A percentile compares a stretch with the other conserved stretches of the same genome.
Evolutionary conservation across 2,329 filamentous ascomycete genomes (phyloP).

Genomic region (Aspergillus luchuensis): DNA sequence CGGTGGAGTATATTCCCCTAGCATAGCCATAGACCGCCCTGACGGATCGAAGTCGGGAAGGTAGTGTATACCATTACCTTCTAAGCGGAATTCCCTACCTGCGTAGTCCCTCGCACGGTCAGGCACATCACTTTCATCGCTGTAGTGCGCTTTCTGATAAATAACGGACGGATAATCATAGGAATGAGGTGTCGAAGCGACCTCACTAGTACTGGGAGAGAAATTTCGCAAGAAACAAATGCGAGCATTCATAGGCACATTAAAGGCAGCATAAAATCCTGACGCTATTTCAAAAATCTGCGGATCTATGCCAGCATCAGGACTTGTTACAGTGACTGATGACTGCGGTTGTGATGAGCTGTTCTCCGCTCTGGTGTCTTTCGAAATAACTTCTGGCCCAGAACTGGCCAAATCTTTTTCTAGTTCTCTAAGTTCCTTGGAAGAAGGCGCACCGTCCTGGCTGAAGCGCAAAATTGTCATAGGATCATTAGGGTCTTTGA

Average conservation of each 20-base stretch:
- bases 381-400: conserved; percentile 9
- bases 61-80: conserved; percentile 74
- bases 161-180: conserved; percentile 66
- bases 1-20: conserved; percentile 55
- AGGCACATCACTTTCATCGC: conserved; percentile 80
- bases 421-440: conserved; percentile 45
- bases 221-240: conserved; percentile 30
- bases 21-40: conserved; percentile 58
- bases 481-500: conserved; percentile 73
- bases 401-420: conserved; percentile 12
- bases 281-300: conserved; percentile 22
- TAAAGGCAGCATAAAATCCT: conserved; percentile 34
- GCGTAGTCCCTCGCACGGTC: conserved; percentile 78
- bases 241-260: conserved; percentile 24
- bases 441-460: conserved; percentile 59
- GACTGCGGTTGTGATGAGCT: conserved; percentile 23
- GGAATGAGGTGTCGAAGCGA: conserved; percentile 59
- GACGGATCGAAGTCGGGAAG: conserved; percentile 75
- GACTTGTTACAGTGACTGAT: conserved; percentile 21
- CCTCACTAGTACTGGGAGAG: conserved; percentile 42
- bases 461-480: conserved; percentile 66
- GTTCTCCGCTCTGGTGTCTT: conserved; percentile 8
- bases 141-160: conserved; percentile 85
- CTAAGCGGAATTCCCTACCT: conserved; percentile 78
- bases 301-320: conserved; percentile 16